Conservation (phyloP, 2,329 filamentous ascomycete genomes). For the Fusarium annulatum region DNA sequence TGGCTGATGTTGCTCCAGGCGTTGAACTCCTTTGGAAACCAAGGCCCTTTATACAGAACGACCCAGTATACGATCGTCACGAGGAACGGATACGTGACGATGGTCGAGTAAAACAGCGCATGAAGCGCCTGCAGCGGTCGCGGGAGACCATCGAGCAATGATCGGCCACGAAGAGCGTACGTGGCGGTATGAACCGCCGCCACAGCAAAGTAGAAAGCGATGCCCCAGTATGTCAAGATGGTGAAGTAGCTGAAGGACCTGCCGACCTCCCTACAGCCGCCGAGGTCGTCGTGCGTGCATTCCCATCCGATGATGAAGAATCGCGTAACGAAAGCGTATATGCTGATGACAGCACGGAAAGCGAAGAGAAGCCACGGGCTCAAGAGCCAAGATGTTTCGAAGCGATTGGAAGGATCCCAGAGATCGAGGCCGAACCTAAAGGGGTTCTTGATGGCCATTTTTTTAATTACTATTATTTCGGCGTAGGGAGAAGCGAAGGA, state of each 20-base stretch:
- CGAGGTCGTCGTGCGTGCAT: conserved; percentile 60
- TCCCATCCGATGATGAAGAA: conserved; percentile 77
- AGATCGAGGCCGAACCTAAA: conserved; percentile 56
- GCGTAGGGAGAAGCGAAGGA: neutral
- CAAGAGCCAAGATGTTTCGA: conserved; percentile 86
- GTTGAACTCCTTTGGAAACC: conserved; percentile 62
- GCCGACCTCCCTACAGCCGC: conserved; percentile 59
- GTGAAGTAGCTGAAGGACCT: conserved; percentile 85
- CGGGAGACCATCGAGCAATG: conserved; percentile 70
- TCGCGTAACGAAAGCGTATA: conserved; percentile 77
- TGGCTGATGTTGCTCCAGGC: conserved; percentile 77
- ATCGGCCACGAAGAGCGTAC: conserved; percentile 67
- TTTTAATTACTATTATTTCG: conserved; percentile 8
- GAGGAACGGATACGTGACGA: conserved; percentile 73
- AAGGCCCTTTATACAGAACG: conserved; percentile 64
- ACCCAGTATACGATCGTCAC: conserved; percentile 79
- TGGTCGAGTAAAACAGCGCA: conserved; percentile 70
- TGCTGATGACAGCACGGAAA: conserved; percentile 64
- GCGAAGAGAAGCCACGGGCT: conserved; percentile 70
- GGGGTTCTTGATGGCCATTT: conserved; percentile 41
- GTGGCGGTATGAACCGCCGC: conserved; percentile 75
- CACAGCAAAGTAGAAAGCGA: conserved; percentile 81
- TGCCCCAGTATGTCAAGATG: conserved; percentile 82
- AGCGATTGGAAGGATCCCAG: conserved; percentile 71
- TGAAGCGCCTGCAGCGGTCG: conserved; percentile 73